These are phyloP conservation scores for Rutstroemia sp. DNA, from an alignment of 2,329 filamentous ascomycete species.

Conservation along the genomic window DNA sequence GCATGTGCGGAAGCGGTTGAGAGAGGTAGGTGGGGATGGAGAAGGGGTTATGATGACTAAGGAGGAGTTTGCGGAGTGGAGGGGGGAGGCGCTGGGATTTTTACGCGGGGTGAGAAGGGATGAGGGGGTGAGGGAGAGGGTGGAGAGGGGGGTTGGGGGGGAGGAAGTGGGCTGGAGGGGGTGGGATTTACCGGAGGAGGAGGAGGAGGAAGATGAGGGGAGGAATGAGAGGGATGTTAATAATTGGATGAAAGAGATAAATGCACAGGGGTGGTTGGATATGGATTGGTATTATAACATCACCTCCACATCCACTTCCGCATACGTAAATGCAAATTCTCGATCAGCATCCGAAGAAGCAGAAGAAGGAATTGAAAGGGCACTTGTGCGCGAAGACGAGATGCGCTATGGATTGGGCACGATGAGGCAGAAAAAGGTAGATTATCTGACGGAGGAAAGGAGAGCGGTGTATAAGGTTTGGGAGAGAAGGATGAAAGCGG, in stretches of 20 bases:
- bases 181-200: conserved; percentile 40
- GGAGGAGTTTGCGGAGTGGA: conserved; percentile 39
- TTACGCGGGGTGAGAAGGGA: conserved; percentile 33
- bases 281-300: conserved; percentile 54
- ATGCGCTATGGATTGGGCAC: conserved; percentile 33
- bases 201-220: conserved; percentile 41
- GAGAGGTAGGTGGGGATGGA: conserved; percentile 15
- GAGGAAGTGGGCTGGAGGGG: conserved; percentile 39
- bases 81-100: conserved; percentile 40
- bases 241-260: conserved; percentile 51
- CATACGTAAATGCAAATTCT: too few relatives aligned
- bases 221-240: conserved; percentile 50
- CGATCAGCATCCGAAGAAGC: conserved; percentile 26
- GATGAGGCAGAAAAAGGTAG: conserved; percentile 70
- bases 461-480: conserved; percentile 55
- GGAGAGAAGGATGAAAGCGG: conserved; percentile 52
- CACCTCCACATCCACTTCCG: too few relatives aligned
- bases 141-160: conserved; percentile 33
- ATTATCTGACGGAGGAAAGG: conserved; percentile 60
- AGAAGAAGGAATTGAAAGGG: conserved; percentile 23
- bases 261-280: conserved; percentile 39
- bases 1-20: conserved; percentile 47
- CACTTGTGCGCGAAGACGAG: conserved; percentile 11
- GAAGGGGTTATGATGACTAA: conserved; percentile 22
- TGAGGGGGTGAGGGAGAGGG: conserved; percentile 39